Evolutionary conservation across 2,329 filamentous ascomycete genomes (phyloP).

Genomic region (Saccharata proteae): DNA sequence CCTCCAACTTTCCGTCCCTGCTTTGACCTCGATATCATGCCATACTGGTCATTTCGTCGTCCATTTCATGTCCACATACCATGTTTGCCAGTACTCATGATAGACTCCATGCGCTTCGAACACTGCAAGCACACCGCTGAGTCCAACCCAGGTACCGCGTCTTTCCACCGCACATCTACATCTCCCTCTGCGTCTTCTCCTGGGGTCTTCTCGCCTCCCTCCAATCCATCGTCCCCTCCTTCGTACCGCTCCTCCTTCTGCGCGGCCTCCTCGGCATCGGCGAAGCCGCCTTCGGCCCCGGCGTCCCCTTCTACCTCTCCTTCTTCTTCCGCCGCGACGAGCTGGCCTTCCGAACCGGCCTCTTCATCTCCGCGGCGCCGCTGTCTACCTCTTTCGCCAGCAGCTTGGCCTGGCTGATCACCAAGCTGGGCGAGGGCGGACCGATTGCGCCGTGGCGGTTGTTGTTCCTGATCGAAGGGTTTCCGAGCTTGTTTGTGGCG

Average conservation of each 20-base stretch:
- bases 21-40: neutral
- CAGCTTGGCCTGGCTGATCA: constrained; percentile 64
- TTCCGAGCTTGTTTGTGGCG: constrained; percentile 66
- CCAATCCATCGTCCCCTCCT: constrained; percentile 40
- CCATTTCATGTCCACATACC: neutral
- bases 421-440: constrained; percentile 46
- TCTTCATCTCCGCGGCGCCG: constrained; percentile 68
- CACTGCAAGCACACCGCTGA: neutral
- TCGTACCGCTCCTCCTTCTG: constrained; percentile 50
- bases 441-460: constrained; percentile 77
- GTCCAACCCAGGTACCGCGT: constrained; percentile 35
- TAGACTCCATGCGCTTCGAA: neutral
- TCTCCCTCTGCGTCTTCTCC: constrained; percentile 52
- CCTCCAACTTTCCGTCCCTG: neutral
- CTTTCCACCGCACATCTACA: constrained; percentile 49
- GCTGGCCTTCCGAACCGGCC: constrained; percentile 70
- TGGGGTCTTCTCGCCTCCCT: constrained; percentile 74
- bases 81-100: neutral
- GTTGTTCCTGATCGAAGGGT: constrained; percentile 73
- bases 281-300: constrained; percentile 51
- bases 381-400: constrained; percentile 59
- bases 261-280: constrained; percentile 41
- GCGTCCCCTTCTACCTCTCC: constrained; percentile 52
- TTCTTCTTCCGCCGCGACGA: constrained; percentile 56
- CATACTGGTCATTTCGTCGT: neutral